A percentile compares a stretch with the other conserved stretches of the same genome.
phyloP scores from a whole-genome alignment of 2,329 filamentous ascomycete genomes.

The Didymella sp. region DNA sequence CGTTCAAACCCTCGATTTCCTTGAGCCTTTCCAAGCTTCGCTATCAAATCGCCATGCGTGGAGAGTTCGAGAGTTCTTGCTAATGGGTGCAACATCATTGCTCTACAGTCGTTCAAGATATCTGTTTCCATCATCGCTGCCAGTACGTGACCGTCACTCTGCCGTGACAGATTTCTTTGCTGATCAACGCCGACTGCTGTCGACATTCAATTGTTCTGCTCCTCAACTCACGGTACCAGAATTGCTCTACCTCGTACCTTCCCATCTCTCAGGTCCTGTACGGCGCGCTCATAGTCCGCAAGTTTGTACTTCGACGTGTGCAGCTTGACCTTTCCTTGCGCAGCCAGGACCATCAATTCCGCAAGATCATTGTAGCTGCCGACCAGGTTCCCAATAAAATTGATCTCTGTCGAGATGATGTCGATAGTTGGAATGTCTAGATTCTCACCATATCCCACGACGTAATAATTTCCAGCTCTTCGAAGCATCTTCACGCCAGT shows the following conservation, averaged over 20 bases:
- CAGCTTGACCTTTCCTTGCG: conserved; percentile 11
- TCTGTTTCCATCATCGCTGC: conserved; percentile 38
- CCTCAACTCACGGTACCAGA: neutral
- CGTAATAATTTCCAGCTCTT: conserved; percentile 10
- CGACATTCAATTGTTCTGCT: conserved; percentile 28
- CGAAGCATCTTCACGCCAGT: conserved; percentile 11
- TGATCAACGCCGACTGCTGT: conserved; percentile 26
- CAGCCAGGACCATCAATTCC: conserved; percentile 11
- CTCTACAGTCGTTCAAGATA: conserved; percentile 34
- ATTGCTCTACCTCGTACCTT: conserved; percentile 4
- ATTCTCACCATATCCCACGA: conserved; percentile 12
- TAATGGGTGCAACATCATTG: neutral
- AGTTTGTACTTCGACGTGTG: conserved; percentile 14
- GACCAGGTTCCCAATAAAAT: conserved; percentile 9
- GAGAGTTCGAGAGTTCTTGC: neutral
- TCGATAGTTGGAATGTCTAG: conserved; percentile 10
- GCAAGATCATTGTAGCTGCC: conserved; percentile 16
- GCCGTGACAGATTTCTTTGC: neutral
- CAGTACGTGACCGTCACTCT: conserved; percentile 14
- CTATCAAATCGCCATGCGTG: neutral
- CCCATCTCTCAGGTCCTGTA: conserved; percentile 11
- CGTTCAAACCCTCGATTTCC: neutral
- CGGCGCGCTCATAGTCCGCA: conserved; percentile 2
- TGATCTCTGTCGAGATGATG: conserved; percentile 11
- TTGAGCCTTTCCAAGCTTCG: neutral